Percentiles rank a stretch among this genome's conserved stretches.
phyloP scores from a whole-genome alignment of 2,329 filamentous ascomycete genomes.

The Fusarium compactum region DNA sequence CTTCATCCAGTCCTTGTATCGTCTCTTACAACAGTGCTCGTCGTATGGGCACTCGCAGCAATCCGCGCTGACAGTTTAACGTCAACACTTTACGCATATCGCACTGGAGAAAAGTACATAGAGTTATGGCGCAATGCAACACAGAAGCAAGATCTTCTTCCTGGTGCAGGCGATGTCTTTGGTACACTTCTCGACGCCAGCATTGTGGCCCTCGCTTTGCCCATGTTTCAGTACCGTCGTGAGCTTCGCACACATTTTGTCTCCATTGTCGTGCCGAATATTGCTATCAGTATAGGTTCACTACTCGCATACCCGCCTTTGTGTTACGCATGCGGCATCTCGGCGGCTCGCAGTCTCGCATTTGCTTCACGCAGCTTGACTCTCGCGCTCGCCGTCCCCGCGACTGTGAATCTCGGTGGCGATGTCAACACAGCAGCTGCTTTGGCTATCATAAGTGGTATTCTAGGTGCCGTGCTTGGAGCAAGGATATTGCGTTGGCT shows the following conservation, averaged over 20 bases:
- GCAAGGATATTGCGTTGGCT: constrained; percentile 60
- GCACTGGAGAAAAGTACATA: constrained; percentile 65
- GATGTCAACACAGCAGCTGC: constrained; percentile 68
- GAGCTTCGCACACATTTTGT: constrained; percentile 66
- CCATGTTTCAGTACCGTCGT: constrained; percentile 70
- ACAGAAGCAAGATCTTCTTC: constrained; percentile 44
- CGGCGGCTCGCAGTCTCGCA: constrained; percentile 62
- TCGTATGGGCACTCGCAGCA: constrained; percentile 65
- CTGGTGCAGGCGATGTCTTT: constrained; percentile 70
- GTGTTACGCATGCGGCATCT: constrained; percentile 67
- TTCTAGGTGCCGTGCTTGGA: constrained; percentile 69
- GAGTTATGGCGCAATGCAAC: constrained; percentile 59
- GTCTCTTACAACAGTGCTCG: constrained; percentile 64
- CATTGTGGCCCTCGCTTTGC: constrained; percentile 69
- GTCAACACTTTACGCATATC: constrained; percentile 60
- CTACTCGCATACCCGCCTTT: constrained; percentile 69
- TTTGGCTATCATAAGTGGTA: constrained; percentile 69
- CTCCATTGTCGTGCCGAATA: constrained; percentile 66
- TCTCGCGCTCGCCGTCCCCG: constrained; percentile 69
- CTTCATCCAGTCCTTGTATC: constrained; percentile 70
- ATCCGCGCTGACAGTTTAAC: constrained; percentile 56
- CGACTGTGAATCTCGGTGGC: constrained; percentile 67
- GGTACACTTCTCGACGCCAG: constrained; percentile 66
- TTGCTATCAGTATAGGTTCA: constrained; percentile 63
- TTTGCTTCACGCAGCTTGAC: constrained; percentile 69